Evolutionary conservation across 129 eudicot genomes (phyloP).

Genomic region (Arctium lappa): DNA sequence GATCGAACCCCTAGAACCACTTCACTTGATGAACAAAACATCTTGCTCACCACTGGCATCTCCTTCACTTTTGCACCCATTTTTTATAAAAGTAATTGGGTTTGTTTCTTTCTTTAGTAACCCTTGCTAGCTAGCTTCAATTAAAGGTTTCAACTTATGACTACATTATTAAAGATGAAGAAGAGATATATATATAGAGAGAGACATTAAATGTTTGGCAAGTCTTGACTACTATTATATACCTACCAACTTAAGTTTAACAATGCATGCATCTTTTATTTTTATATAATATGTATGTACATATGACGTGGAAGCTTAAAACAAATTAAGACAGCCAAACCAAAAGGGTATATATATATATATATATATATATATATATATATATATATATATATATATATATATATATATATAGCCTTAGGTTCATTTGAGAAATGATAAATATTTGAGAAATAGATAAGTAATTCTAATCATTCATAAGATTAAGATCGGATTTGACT

Average conservation of each 20-base stretch:
- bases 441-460: too few relatives aligned
- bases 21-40: constrained; percentile 57
- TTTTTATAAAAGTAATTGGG: neutral
- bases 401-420: too few relatives aligned
- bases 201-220: constrained; percentile 42
- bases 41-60: constrained; percentile 66
- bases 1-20: constrained; percentile 58
- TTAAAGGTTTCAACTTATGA: constrained; percentile 13
- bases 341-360: neutral
- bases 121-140: neutral
- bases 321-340: neutral
- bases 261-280: neutral
- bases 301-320: constrained; percentile 16
- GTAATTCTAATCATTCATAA: too few relatives aligned
- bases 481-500: too few relatives aligned
- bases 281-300: neutral
- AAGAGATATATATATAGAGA: neutral
- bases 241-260: neutral
- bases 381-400: too few relatives aligned
- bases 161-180: neutral
- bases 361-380: too few relatives aligned
- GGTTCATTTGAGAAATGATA: too few relatives aligned
- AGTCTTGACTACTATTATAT: constrained; percentile 15
- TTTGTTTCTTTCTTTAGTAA: too few relatives aligned
- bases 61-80: constrained; percentile 39